Evolutionary conservation across 768 basidiomycete species (phyloP), one percentile per base, ranked within the genome.

Genomic region (Macrolepiota fuliginosa): DNA sequence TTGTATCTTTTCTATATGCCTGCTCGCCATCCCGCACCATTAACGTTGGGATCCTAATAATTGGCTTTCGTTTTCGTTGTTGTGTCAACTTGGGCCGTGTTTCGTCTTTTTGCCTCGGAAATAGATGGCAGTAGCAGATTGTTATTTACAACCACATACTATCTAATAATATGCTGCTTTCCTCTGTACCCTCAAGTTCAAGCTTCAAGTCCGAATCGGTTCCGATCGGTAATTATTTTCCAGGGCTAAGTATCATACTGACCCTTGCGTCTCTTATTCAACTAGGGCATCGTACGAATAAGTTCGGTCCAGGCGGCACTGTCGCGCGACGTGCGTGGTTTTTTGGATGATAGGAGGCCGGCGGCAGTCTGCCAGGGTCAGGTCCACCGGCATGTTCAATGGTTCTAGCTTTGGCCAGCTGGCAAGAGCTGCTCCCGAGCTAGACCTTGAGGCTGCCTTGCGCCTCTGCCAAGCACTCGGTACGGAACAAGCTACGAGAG

Each of bases 121-220:
- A 55, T 61, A 54, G 60, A 61, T 54, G 24, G 46, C 29, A 10
- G 42, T 61, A 9, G 60, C 53, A 55, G 59, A 54, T 52, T 61
- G 53, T 61, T 55, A 55, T 61, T 55, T 61, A 61, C 60, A 47
- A 35, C 24, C 54, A 35, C 17, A 22, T 10, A 36, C 52, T 54
- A 61, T 61, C 42, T 61, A 61, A 47, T 61, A 37, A 54, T 54
- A 55, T 54, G 60, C 54, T 61, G 27, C 42, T 19, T 45, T 54
- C 37, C 19, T 19, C 19, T 25, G n/a, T 45, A 19, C 55, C 49
- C 49, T 40, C 36, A 58, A 37, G 32, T 19, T 42, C 36, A 47
- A 37, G 32, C 32, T 40, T 9, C 12, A 27, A 36, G 49, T 3
- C 25, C 25, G 36, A 51, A 29, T 37, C 9, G 13, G 22, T 12